These are phyloP conservation scores for Arthroderma uncinatum DNA, from an alignment of 2,329 filamentous ascomycete genomes.

Conservation along the genomic window DNA sequence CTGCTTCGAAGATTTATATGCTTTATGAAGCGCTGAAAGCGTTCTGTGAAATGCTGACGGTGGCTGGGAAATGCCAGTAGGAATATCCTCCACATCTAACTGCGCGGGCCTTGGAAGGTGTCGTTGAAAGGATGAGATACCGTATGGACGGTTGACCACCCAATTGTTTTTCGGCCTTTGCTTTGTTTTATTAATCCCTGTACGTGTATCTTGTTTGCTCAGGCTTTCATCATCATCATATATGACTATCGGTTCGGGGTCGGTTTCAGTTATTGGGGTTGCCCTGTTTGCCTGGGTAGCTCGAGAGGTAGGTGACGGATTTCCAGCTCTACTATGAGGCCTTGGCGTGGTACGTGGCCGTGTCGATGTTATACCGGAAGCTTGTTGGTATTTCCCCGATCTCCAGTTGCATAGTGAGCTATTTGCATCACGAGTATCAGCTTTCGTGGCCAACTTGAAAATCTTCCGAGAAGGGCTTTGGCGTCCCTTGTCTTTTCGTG, in stretches of 20 bases:
- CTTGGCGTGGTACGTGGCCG: neutral
- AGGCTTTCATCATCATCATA: conserved; percentile 1
- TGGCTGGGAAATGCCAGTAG: conserved; percentile 13
- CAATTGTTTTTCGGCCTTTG: conserved; percentile 15
- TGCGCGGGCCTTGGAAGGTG: conserved; percentile 27
- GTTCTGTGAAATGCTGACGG: conserved; percentile 23
- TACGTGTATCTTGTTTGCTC: neutral
- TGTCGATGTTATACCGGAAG: neutral
- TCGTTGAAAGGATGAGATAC: conserved; percentile 28
- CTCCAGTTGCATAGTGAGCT: conserved; percentile 42
- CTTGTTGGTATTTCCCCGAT: conserved; percentile 30
- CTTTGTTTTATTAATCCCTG: neutral
- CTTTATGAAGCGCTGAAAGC: conserved; percentile 25
- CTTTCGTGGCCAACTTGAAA: conserved; percentile 40
- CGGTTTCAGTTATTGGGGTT: too few species aligned
- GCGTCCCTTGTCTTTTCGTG: conserved; percentile 38
- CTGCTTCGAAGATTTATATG: conserved; percentile 19
- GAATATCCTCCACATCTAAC: conserved; percentile 20
- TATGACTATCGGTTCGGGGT: neutral
- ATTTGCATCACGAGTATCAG: conserved; percentile 47
- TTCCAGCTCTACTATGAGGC: neutral
- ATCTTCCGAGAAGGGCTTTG: conserved; percentile 43
- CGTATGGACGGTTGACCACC: conserved; percentile 26
- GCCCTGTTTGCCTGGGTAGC: neutral
- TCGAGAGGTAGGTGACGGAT: neutral